Evolutionary conservation across 805 yeast species (phyloP), one percentile per base, ranked within the genome.

Genomic region (Ogataea glucozyma): DNA sequence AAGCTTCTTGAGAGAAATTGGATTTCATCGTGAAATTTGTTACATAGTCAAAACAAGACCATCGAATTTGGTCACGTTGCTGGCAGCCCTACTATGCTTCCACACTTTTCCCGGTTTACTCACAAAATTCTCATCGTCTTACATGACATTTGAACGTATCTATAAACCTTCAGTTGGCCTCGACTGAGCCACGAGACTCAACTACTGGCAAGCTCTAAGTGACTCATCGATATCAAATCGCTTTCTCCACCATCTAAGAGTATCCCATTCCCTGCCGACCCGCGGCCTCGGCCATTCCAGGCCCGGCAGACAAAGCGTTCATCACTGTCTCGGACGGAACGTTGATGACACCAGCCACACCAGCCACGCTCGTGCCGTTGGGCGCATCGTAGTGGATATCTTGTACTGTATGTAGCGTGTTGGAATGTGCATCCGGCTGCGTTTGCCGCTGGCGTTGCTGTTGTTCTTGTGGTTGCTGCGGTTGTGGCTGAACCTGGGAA

Each of bases 391-490:
- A n/a, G 31, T 27, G 16, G 31, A 14, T 13, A 6, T 27, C 18
- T 10, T 24, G 31, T 27, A 27, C 9, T 9, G 31, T 18, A 13
- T n/a, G n/a, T n/a, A n/a, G n/a, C n/a, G n/a, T n/a, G n/a, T n/a
- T n/a, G n/a, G n/a, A n/a, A n/a, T n/a, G n/a, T n/a, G n/a, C n/a
- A 18, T 6, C 18, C 6, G 17, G 60, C 53, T 18, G 53, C 49
- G 8, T 58, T 60, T 20, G 52, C 60, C 13, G 59, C 59, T 5
- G 62, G 59, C 7, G 60, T 59, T 16, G 58, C 60, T 1, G 59
- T 55, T 9, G 57, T 47, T 22, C 53, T 50, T 9, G 57, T 53
- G 18, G 51, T 42, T 3, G 43, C 19, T 24, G 12, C 14, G 10
- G 27, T 6, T 6, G 27, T 24, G 10, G 27, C 42, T 7, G 10